These are phyloP conservation scores for Aspergillus sp. DNA, from an alignment of 2,329 filamentous ascomycete species.

Conservation along the genomic window DNA sequence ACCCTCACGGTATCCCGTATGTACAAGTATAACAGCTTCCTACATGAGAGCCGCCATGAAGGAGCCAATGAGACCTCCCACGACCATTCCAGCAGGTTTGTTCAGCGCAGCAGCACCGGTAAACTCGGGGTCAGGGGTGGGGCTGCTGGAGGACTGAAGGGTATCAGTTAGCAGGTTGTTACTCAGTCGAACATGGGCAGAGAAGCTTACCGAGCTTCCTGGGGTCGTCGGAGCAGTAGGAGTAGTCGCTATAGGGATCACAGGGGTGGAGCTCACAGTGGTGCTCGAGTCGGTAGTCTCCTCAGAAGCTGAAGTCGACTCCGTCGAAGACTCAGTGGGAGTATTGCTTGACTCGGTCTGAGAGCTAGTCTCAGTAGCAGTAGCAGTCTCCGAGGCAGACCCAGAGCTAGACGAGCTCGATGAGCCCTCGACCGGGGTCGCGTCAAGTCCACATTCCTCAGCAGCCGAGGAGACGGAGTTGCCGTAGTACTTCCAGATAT, in stretches of 20 bases:
- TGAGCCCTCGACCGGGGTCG: constrained; percentile 1
- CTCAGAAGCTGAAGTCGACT: background rate
- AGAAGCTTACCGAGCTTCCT: background rate
- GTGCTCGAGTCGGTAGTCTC: background rate
- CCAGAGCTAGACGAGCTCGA: background rate
- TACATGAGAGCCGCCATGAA: background rate
- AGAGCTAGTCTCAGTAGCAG: background rate
- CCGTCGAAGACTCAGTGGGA: background rate
- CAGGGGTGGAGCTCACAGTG: background rate
- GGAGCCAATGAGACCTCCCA: background rate
- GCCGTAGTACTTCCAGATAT: constrained; percentile 13
- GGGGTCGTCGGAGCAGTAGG: background rate
- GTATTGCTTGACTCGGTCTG: background rate
- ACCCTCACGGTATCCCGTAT: no score
- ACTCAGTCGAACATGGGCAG: background rate
- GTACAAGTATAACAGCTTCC: background rate
- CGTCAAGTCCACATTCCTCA: constrained; percentile 5
- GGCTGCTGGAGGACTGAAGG: background rate
- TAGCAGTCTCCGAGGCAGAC: background rate
- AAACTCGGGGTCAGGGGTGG: background rate
- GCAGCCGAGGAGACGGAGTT: constrained; percentile 5
- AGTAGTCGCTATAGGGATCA: background rate
- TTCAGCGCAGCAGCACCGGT: background rate
- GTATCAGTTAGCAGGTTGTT: background rate
- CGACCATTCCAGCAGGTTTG: background rate